Conservation (phyloP, 2,329 filamentous ascomycete genomes). For the Sporothrix humicola region DNA sequence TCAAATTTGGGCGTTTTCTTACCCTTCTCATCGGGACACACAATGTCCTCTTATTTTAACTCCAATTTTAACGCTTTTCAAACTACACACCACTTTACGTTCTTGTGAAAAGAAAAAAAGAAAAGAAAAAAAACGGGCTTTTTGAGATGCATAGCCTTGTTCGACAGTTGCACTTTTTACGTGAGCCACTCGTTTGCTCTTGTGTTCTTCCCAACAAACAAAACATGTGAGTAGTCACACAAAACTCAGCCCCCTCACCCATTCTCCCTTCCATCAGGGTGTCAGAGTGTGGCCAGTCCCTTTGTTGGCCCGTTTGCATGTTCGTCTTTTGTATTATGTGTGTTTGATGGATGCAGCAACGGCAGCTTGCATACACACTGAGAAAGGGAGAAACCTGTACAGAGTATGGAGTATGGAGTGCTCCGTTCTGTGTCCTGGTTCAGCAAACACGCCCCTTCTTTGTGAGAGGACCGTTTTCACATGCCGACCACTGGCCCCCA, state of each 20-base stretch:
- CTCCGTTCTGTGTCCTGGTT: neutral
- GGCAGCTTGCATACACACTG: neutral
- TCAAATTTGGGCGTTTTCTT: conserved; percentile 18
- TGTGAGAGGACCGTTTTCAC: conserved; percentile 1
- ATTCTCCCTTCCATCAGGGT: conserved; percentile 3
- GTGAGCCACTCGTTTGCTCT: neutral
- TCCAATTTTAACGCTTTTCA: conserved; percentile 1
- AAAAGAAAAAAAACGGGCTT: neutral
- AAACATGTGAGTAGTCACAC: neutral
- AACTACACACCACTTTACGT: neutral
- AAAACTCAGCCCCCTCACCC: neutral
- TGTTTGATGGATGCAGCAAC: conserved; percentile 10
- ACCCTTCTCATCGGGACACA: conserved; percentile 15
- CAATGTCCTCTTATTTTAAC: conserved; percentile 17
- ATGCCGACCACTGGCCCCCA: neutral
- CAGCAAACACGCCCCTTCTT: neutral
- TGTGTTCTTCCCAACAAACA: conserved; percentile 12
- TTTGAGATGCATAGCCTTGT: neutral
- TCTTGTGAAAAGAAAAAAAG: neutral
- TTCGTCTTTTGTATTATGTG: neutral
- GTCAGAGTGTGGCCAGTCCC: neutral
- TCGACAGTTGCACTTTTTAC: conserved; percentile 3
- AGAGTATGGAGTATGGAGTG: neutral
- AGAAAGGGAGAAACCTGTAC: neutral
- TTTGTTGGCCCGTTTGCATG: neutral